These are phyloP conservation scores for Paraurostyla sp. DNA, from an alignment of 73 alveolate genomes.

Conservation along the genomic window DNA sequence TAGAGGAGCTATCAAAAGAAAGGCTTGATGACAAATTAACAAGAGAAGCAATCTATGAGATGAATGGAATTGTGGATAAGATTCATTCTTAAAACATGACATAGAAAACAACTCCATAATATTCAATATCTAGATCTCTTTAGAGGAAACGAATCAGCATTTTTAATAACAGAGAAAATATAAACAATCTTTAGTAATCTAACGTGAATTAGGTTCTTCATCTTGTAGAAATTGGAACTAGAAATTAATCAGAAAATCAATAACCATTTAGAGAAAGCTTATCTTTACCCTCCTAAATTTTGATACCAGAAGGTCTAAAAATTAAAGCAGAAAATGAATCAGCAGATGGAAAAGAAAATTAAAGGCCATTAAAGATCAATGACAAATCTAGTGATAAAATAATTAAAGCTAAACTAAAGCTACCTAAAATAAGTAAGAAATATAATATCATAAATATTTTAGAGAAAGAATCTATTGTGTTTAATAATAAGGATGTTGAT, in stretches of 20 bases:
- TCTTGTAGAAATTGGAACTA: too few relatives aligned
- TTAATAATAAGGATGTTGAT: background rate
- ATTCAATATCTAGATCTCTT: background rate
- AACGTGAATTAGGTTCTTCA: too few relatives aligned
- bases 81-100: background rate
- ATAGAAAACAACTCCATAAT: background rate
- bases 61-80: conserved; percentile 23
- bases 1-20: conserved; percentile 23
- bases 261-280: too few relatives aligned
- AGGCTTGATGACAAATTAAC: conserved; percentile 20
- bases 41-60: conserved; percentile 36
- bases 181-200: too few relatives aligned
- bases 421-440: conserved; percentile 8
- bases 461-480: conserved; percentile 16
- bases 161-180: background rate
- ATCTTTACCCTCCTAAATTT: too few relatives aligned
- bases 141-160: conserved; percentile 18
- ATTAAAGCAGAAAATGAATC: too few relatives aligned
- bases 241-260: too few relatives aligned
- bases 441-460: background rate
- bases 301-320: too few relatives aligned
- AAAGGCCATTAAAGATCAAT: too few relatives aligned
- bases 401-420: background rate
- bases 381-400: too few relatives aligned
- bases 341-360: too few relatives aligned